Evolutionary conservation across 192 early-diverging fungal species (phyloP), one percentile per base, ranked within the genome.

Genomic region (Umbelopsis isabellina): DNA sequence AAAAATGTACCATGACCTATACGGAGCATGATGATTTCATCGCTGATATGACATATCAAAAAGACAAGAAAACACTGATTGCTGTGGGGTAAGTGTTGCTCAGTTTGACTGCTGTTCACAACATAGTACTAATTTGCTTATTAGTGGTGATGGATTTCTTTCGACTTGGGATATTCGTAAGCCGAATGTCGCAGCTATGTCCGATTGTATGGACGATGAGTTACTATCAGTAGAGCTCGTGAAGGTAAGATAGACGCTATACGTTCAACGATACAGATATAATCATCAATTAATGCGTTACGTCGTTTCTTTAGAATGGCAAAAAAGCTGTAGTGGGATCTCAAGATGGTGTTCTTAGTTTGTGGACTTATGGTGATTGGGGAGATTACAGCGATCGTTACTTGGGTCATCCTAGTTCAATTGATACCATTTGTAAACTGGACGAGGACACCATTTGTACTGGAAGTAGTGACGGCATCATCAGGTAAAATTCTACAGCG

Each of bases 181-280:
- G 78, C 80, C 86, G 13, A 89, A 93, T 55, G 91, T 94, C 15
- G 80, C 93, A 27, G 92, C 89, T 37, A 90, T 94, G 72, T 98
- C 94, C 7, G 98, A 91, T 30, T 92, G 96, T 73, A 94, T 95
- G 84, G 98, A 98, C 44, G 96, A 97, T 77, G 98, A 98, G 73
- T 84, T 98, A 46, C 75, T 99, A 49, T 97, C 92, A 23, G 84
- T 98, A 20, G 74, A 75, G 3, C 75, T 94, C 52, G 86, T 95
- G 11, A 87, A 89, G 70, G 89, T 90, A 16, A 22, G 46, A 37
- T 13, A 45, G 9, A 22, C 1, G 21, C 8, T 52, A 7, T 23
- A 21, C 21, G 21, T 52, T 1, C 22, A 52, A 22, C 25, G 11
- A 20, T 41, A 3, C 0, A 23, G 2, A 3, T 20, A 4, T 13